phyloP scores from a whole-genome alignment of 1,139 yeast species.

The Eremothecium coryli region DNA sequence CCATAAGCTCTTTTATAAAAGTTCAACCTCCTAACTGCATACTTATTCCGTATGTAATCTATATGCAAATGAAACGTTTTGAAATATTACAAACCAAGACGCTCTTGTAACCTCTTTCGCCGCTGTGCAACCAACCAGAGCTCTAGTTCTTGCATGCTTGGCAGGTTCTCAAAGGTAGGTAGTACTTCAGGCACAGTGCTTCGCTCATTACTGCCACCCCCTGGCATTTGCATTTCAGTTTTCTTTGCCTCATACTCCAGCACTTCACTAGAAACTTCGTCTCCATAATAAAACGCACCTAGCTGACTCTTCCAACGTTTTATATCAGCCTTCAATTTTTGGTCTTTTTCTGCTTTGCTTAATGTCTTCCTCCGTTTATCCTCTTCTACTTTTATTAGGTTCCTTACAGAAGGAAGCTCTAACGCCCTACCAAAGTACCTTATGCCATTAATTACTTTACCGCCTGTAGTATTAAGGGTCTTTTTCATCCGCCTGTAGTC shows the following conservation, averaged over 20 bases:
- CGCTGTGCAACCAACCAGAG: constrained; percentile 19
- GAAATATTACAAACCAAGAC: constrained; percentile 12
- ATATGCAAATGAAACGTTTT: background rate
- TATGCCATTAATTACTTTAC: constrained; percentile 36
- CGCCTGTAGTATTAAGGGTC: constrained; percentile 18
- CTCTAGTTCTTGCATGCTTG: constrained; percentile 16
- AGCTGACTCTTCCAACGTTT: constrained; percentile 23
- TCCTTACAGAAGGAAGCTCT: constrained; percentile 68
- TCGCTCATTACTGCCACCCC: too few relatives aligned
- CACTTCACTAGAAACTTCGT: constrained; percentile 31
- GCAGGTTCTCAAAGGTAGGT: constrained; percentile 10
- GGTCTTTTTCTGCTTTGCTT: constrained; percentile 21
- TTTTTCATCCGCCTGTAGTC: constrained; percentile 38
- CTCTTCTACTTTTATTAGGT: constrained; percentile 37
- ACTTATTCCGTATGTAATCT: too few relatives aligned
- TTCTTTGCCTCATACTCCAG: constrained; percentile 8
- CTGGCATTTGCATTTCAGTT: too few relatives aligned
- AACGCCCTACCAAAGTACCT: constrained; percentile 78
- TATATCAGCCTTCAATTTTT: constrained; percentile 13
- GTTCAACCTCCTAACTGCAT: too few relatives aligned
- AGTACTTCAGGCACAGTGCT: constrained; percentile 5
- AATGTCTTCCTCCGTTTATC: constrained; percentile 22
- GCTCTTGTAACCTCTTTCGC: constrained; percentile 16
- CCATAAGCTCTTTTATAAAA: too few relatives aligned
- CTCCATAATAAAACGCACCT: constrained; percentile 41